Evolutionary conservation across 78 protist species (phyloP), one percentile per base, ranked within the genome.

Genomic region (Chrysochromulina parva): DNA sequence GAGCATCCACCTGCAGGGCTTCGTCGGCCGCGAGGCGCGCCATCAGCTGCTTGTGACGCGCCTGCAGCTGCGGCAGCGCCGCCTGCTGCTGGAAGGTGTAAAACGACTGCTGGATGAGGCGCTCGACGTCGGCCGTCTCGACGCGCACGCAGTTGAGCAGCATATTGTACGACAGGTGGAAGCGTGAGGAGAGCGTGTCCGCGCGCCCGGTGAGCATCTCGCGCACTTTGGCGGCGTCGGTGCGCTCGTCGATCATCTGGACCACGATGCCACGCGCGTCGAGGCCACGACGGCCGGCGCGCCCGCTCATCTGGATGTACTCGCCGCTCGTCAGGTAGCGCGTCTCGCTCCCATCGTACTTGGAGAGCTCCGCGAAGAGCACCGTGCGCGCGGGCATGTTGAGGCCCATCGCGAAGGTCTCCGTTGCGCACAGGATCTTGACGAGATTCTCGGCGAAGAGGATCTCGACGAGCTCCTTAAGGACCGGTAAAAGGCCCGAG

Each of bases 121-220:
- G 6, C 82, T 95, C 95, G 19, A 98, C 97, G 85, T 95, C 96
- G 28, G 93, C 92, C 22, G 95, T 98, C 59, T 97, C 98, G 66
- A 96, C 96, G 28, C 99, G 89, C 90, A 97, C 22, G 88, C 96
- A 90, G 88, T 97, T 98, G 78, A 98, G 94, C 47, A 98, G 55
- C 99, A 97, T 97, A 90, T 96, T 94, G 96, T 96, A 98, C 47
- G 95, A 92, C 57, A 98, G 85, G 92, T 96, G 96, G 93, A 98
- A 98, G 26, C 97, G 28, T 48, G 94, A 80, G 58, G 93, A 96
- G 65, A 98, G 95, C 28, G 95, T 90, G 65, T 97, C 98, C 9
- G 99, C 94, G 3, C 74, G 66, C 28, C 99, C 99, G 48, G 62
- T 85, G 54, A 97, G 93, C 97, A 97, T 96, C 65, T 84, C 92